phyloP scores from a whole-genome alignment of 1,139 yeast species.

The Eremothecium coryli region DNA sequence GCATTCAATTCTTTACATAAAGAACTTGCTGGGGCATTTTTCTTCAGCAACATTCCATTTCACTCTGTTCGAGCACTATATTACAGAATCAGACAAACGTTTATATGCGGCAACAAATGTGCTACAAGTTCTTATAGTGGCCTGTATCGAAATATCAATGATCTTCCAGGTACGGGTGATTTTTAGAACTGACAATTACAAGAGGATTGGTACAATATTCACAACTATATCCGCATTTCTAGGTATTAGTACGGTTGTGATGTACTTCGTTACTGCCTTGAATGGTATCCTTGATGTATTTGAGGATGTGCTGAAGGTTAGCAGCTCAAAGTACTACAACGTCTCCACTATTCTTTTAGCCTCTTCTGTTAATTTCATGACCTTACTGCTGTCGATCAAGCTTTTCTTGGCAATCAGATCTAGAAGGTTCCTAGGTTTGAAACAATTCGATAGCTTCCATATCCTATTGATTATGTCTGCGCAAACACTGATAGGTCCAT shows the following conservation, averaged over 20 bases:
- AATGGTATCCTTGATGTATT: constrained; percentile 30
- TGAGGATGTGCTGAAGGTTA: constrained; percentile 20
- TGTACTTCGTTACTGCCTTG: constrained; percentile 43
- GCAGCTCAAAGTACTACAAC: constrained; percentile 34
- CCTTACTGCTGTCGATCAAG: constrained; percentile 51
- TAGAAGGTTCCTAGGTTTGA: constrained; percentile 66
- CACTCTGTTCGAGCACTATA: constrained; percentile 39
- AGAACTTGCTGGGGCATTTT: constrained; percentile 45
- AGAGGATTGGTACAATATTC: constrained; percentile 34
- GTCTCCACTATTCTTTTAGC: constrained; percentile 58
- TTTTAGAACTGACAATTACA: constrained; percentile 46
- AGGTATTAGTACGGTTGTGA: constrained; percentile 43
- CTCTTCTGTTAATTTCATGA: constrained; percentile 54
- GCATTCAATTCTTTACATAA: constrained; percentile 51
- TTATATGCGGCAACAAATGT: constrained; percentile 51
- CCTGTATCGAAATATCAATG: constrained; percentile 54
- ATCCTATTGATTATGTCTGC: constrained; percentile 67
- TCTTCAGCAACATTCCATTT: constrained; percentile 42
- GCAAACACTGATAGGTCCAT: constrained; percentile 78
- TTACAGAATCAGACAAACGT: constrained; percentile 32
- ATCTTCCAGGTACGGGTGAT: constrained; percentile 63
- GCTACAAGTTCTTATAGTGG: constrained; percentile 49
- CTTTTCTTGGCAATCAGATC: constrained; percentile 58
- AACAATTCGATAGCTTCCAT: constrained; percentile 75
- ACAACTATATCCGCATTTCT: constrained; percentile 36